Evolutionary conservation across 1,139 yeast genomes (phyloP).

Genomic region (Arxiozyma telluris): DNA sequence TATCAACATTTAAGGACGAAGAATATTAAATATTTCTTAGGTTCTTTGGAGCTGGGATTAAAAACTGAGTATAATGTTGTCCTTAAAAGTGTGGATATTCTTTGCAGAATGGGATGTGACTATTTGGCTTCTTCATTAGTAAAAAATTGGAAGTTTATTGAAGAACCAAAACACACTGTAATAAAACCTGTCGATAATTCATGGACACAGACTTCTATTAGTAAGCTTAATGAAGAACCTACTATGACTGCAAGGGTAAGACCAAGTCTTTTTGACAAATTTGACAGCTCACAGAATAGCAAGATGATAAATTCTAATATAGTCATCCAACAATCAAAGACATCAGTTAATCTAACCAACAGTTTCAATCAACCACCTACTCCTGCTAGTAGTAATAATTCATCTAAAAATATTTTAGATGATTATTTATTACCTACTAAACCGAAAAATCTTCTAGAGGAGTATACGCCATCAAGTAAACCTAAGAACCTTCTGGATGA

Average conservation of each 20-base stretch:
- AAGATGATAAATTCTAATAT: not conserved
- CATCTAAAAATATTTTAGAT: slow-evolving; percentile 6
- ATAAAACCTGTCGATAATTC: slow-evolving; percentile 2
- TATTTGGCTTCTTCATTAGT: slow-evolving; percentile 56
- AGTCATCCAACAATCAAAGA: not conserved
- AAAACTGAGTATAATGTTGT: slow-evolving; percentile 53
- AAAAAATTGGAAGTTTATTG: slow-evolving; percentile 58
- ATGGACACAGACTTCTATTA: slow-evolving; percentile 5
- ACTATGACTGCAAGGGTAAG: slow-evolving; percentile 16
- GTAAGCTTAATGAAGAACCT: slow-evolving; percentile 14
- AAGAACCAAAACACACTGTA: slow-evolving; percentile 14
- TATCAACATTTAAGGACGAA: slow-evolving; percentile 53
- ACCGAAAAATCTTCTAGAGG: slow-evolving; percentile 3
- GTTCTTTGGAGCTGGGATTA: slow-evolving; percentile 41
- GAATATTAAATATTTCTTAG: slow-evolving; percentile 40
- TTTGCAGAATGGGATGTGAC: slow-evolving; percentile 88
- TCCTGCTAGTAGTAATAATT: not conserved
- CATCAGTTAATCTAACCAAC: slow-evolving; percentile 7
- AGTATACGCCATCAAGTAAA: not conserved
- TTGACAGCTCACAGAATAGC: slow-evolving; percentile 7
- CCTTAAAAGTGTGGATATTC: slow-evolving; percentile 54
- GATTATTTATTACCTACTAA: not conserved
- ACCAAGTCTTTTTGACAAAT: slow-evolving; percentile 26
- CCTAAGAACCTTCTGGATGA: slow-evolving; percentile 6
- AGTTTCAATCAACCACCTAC: slow-evolving; percentile 4